phyloP scores from a whole-genome alignment of 208 protist species.

The Leishmania aethiopica region DNA sequence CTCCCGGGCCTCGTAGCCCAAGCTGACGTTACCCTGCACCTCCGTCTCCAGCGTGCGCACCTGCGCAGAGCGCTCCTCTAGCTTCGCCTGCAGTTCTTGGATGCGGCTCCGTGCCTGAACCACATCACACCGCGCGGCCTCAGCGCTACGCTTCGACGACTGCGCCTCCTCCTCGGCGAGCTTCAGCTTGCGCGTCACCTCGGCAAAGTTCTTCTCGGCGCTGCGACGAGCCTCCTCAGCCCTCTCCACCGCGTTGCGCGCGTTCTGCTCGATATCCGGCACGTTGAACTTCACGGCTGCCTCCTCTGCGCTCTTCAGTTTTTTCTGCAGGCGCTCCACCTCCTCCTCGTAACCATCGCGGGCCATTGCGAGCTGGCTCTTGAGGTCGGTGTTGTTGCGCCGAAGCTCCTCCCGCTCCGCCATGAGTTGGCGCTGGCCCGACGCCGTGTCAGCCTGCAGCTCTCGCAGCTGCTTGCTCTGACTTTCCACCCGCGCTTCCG shows the following conservation, averaged over 20 bases:
- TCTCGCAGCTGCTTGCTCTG: constrained; percentile 49
- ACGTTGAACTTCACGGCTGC: constrained; percentile 25
- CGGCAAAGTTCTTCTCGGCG: constrained; percentile 40
- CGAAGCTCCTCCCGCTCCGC: constrained; percentile 55
- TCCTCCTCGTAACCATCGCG: constrained; percentile 55
- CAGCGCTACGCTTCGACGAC: constrained; percentile 23
- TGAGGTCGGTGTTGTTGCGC: constrained; percentile 40
- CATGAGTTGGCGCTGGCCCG: constrained; percentile 30
- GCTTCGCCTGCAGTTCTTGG: constrained; percentile 38
- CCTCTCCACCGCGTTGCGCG: constrained; percentile 36
- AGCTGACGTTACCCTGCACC: constrained; percentile 30
- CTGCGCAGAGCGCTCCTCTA: constrained; percentile 38
- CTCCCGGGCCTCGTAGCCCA: constrained; percentile 47
- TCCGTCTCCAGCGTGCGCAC: constrained; percentile 41
- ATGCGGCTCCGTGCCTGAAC: constrained; percentile 21
- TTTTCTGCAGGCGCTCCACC: constrained; percentile 37
- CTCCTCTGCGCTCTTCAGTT: constrained; percentile 38
- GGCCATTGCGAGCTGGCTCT: constrained; percentile 31
- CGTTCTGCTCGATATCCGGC: constrained; percentile 36
- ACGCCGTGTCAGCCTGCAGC: constrained; percentile 45
- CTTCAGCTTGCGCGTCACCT: constrained; percentile 38
- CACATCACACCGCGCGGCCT: constrained; percentile 37
- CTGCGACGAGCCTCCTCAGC: constrained; percentile 45
- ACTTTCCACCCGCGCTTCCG: constrained; percentile 44
- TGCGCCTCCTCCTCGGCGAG: constrained; percentile 44